Evolutionary conservation across 176 grass and related monocot genomes (phyloP).

Genomic region (Bonia amplexicaulis): DNA sequence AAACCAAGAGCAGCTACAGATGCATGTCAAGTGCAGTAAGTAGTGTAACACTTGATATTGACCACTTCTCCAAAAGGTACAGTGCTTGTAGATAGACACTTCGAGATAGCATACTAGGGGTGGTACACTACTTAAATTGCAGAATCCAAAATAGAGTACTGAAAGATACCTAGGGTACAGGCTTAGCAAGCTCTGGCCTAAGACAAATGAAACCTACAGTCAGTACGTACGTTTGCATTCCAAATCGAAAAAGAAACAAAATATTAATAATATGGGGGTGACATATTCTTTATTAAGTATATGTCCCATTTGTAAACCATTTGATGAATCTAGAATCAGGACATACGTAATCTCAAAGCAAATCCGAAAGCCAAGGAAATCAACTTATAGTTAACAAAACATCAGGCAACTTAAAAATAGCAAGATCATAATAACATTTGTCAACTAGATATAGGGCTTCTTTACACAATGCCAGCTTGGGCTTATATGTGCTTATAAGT

Average conservation of each 20-base stretch:
- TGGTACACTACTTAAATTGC: neutral
- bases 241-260: neutral
- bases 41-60: neutral
- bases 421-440: too few relatives aligned
- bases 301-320: neutral
- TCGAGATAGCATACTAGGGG: neutral
- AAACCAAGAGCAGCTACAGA: neutral
- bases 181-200: neutral
- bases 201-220: neutral
- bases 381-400: neutral
- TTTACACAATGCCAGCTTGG: neutral
- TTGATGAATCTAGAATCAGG: neutral
- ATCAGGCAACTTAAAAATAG: too few relatives aligned
- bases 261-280: neutral
- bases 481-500: neutral
- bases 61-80: neutral
- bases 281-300: neutral
- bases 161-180: neutral
- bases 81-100: neutral
- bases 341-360: neutral
- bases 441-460: too few relatives aligned
- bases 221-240: neutral
- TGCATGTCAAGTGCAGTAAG: neutral
- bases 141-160: neutral
- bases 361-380: neutral